Evolutionary conservation across 495 filamentous ascomycete genomes (phyloP).

Genomic region (Hyaloscypha hepaticicola): DNA sequence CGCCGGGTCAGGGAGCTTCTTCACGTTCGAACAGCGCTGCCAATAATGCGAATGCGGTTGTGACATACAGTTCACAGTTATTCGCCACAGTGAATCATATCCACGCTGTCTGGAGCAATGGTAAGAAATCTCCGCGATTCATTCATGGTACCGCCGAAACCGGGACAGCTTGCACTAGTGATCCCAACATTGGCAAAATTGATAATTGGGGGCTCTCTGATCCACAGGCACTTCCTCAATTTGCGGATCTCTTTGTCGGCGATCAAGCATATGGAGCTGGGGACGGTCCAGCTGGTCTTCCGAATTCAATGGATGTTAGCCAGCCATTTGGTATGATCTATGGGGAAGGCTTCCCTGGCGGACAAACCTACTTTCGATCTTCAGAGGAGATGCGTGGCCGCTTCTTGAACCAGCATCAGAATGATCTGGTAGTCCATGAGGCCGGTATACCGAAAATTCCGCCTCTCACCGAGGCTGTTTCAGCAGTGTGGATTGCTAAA

Average conservation of each 20-base stretch:
- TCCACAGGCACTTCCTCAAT: constrained; percentile 68
- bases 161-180: constrained; percentile 70
- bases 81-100: constrained; percentile 72
- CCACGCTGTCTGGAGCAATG: constrained; percentile 65
- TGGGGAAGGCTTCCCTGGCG: constrained; percentile 80
- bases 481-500: constrained; percentile 91
- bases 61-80: constrained; percentile 81
- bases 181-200: constrained; percentile 73
- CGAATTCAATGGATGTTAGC: constrained; percentile 87
- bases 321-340: constrained; percentile 80
- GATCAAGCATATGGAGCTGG: constrained; percentile 76
- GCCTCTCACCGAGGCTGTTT: constrained; percentile 58
- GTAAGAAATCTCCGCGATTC: constrained; percentile 70
- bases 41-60: constrained; percentile 56
- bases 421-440: constrained; percentile 42
- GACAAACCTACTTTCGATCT: constrained; percentile 72
- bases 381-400: constrained; percentile 77
- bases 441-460: constrained; percentile 74
- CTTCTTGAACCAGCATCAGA: constrained; percentile 56
- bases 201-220: constrained; percentile 82
- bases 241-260: constrained; percentile 71
- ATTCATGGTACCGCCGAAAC: constrained; percentile 79
- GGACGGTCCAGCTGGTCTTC: constrained; percentile 69
- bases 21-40: constrained; percentile 49
- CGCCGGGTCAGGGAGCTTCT: constrained; percentile 31